Evolutionary conservation across 345 rosid genomes (phyloP).

Genomic region (Leavenworthia alabamica): DNA sequence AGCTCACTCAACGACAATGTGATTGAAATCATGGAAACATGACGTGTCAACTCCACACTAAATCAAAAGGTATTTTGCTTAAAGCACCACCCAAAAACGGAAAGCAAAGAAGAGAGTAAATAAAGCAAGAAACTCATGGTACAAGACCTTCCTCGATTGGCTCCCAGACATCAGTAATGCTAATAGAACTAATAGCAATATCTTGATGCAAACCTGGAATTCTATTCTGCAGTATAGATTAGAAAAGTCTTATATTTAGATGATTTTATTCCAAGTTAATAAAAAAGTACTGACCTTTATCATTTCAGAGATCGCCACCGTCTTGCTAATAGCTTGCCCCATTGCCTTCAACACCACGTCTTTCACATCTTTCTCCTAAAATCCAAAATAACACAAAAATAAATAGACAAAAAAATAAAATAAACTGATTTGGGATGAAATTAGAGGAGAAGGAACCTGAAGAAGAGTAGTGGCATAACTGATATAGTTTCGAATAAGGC

Average conservation of each 20-base stretch:
- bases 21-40: conserved; percentile 89
- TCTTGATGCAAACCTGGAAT: conserved; percentile 82
- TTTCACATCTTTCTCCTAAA: conserved; percentile 55
- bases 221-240: conserved; percentile 46
- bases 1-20: conserved; percentile 72
- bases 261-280: too few species aligned
- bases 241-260: conserved; percentile 6
- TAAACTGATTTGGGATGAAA: background rate
- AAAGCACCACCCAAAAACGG: background rate
- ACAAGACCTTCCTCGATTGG: conserved; percentile 93
- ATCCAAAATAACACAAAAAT: background rate
- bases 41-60: conserved; percentile 94
- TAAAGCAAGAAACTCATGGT: conserved; percentile 46
- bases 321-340: conserved; percentile 96
- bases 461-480: conserved; percentile 76
- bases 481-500: conserved; percentile 82
- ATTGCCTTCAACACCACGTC: conserved; percentile 86
- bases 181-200: conserved; percentile 72
- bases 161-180: conserved; percentile 95
- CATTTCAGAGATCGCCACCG: conserved; percentile 75
- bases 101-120: background rate
- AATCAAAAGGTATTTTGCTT: conserved; percentile 27
- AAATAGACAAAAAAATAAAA: too few species aligned
- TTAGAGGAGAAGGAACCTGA: conserved; percentile 38
- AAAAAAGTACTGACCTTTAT: conserved; percentile 46